Evolutionary conservation across 768 basidiomycete species (phyloP).

Genomic region (Leccinum subgranulosum): DNA sequence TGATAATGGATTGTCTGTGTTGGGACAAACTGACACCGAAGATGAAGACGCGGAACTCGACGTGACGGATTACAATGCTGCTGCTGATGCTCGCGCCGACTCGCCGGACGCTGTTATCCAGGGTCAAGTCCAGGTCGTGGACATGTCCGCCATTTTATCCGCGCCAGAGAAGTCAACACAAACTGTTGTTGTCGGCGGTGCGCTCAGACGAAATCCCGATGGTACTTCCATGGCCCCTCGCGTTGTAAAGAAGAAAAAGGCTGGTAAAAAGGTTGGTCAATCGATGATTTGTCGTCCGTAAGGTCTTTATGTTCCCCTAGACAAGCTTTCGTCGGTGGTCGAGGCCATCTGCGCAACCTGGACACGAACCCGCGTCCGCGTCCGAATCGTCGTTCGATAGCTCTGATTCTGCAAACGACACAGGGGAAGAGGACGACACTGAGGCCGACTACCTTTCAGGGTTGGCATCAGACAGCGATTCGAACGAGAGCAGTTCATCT

Average conservation of each 20-base stretch:
- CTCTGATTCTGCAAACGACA: conserved; percentile 72
- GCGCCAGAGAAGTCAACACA: conserved; percentile 12
- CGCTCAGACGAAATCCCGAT: conserved; percentile 62
- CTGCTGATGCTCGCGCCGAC: conserved; percentile 11
- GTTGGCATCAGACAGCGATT: conserved; percentile 17
- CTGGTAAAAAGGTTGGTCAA: conserved; percentile 42
- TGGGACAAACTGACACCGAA: conserved; percentile 24
- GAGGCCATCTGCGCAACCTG: conserved; percentile 27
- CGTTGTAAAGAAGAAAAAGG: conserved; percentile 42
- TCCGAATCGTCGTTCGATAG: conserved; percentile 73
- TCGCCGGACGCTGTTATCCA: background rate
- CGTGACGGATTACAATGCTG: conserved; percentile 22
- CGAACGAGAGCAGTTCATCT: conserved; percentile 16
- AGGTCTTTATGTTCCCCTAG: conserved; percentile 22
- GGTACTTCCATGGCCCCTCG: conserved; percentile 53
- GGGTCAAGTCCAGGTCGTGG: conserved; percentile 13
- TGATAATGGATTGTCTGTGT: conserved; percentile 23
- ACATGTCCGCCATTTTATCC: conserved; percentile 10
- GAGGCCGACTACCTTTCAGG: conserved; percentile 11
- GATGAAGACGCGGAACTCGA: conserved; percentile 35
- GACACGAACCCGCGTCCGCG: conserved; percentile 30
- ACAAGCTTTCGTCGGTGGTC: conserved; percentile 53
- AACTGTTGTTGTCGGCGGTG: conserved; percentile 54
- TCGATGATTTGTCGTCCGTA: conserved; percentile 1
- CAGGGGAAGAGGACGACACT: conserved; percentile 27